Evolutionary conservation across 371 early-diverging fungal genomes (phyloP).

Genomic region (Choanephora cucurbitarum): DNA sequence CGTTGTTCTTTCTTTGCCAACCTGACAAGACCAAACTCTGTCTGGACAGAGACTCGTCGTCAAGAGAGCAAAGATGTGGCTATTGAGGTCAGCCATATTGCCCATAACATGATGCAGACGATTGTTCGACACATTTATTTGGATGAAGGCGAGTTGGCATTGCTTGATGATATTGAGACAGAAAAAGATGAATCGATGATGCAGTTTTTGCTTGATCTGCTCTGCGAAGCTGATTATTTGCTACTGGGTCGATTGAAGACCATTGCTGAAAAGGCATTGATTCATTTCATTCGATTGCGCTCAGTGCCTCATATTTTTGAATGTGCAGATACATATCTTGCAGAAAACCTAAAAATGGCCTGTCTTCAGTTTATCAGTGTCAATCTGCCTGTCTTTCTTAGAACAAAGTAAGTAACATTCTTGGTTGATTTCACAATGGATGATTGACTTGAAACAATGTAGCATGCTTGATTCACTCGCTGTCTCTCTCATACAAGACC

Average conservation of each 20-base stretch:
- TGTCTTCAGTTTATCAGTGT: constrained; percentile 64
- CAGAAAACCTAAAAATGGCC: constrained; percentile 46
- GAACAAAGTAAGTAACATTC: constrained; percentile 53
- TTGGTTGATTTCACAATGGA: too few species aligned
- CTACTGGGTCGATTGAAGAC: constrained; percentile 60
- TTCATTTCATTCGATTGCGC: constrained; percentile 51
- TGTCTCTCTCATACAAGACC: constrained; percentile 19
- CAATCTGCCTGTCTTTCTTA: constrained; percentile 63
- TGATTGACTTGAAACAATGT: too few species aligned
- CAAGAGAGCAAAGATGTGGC: constrained; percentile 23
- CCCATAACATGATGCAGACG: constrained; percentile 43
- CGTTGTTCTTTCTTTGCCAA: constrained; percentile 69
- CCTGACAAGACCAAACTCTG: constrained; percentile 50
- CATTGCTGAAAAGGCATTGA: constrained; percentile 52
- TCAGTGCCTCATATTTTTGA: constrained; percentile 58
- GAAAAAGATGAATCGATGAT: constrained; percentile 54
- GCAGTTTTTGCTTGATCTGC: constrained; percentile 52
- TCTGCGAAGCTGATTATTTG: constrained; percentile 68
- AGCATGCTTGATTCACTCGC: constrained; percentile 32
- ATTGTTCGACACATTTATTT: constrained; percentile 59
- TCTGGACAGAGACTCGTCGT: constrained; percentile 53
- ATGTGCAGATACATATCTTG: constrained; percentile 57
- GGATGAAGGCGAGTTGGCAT: constrained; percentile 35
- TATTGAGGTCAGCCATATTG: constrained; percentile 54
- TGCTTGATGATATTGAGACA: constrained; percentile 44